Conservation (phyloP, 1,284 basidiomycete genomes). For the Rhodotorula sp. region DNA sequence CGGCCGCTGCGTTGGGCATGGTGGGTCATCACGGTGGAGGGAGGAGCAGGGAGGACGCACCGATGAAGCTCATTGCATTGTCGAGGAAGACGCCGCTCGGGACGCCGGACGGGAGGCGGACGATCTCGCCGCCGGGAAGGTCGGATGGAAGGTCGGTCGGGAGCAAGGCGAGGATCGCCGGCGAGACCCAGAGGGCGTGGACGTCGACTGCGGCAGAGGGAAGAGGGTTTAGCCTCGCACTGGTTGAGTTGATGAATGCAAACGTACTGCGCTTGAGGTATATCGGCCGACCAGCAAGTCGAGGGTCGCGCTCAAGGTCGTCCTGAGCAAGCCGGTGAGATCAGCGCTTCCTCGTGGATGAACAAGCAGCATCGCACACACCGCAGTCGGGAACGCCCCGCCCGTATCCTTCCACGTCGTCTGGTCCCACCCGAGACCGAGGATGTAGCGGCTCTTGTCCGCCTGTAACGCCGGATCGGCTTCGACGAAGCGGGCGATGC, state of each 20-base stretch:
- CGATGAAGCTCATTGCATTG: constrained; percentile 32
- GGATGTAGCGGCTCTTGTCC: constrained; percentile 65
- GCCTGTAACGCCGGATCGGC: constrained; percentile 61
- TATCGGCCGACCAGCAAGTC: constrained; percentile 68
- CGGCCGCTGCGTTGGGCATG: constrained; percentile 37
- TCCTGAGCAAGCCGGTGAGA: constrained; percentile 52
- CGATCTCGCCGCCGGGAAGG: constrained; percentile 67
- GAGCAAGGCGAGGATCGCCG: constrained; percentile 63
- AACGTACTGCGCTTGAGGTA: constrained; percentile 60
- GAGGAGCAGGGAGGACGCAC: constrained; percentile 4
- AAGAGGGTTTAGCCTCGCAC: not conserved
- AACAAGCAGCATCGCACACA: constrained; percentile 51
- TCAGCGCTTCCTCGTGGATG: not conserved
- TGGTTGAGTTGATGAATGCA: constrained; percentile 18
- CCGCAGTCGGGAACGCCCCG: constrained; percentile 73
- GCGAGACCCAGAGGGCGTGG: constrained; percentile 83
- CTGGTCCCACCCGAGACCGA: constrained; percentile 92
- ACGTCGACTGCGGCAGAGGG: constrained; percentile 61
- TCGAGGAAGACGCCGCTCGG: constrained; percentile 66
- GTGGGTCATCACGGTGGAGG: not conserved
- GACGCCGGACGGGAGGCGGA: constrained; percentile 64
- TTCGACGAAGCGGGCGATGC: constrained; percentile 65
- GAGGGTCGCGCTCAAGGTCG: constrained; percentile 65
- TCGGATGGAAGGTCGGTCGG: constrained; percentile 55
- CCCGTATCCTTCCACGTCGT: constrained; percentile 59